Conservation (phyloP, 352 stramenopile genomes). For the Phytophthora multivora region DNA sequence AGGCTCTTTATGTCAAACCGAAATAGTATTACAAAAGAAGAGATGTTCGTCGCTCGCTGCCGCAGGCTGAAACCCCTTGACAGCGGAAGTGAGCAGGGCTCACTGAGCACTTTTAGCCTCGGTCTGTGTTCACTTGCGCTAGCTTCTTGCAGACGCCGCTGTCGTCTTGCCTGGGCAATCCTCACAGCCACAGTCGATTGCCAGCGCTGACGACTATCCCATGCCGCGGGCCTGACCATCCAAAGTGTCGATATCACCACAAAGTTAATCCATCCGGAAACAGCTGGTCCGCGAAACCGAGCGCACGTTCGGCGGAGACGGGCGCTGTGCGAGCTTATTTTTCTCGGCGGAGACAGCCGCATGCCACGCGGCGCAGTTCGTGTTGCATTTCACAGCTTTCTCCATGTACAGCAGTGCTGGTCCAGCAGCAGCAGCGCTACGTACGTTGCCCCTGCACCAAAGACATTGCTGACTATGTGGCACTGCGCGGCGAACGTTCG, state of each 20-base stretch:
- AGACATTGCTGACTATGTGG: conserved; percentile 7
- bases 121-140: no score
- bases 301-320: conserved; percentile 19
- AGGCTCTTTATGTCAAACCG: no score
- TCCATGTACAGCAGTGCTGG: background rate
- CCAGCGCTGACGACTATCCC: conserved; percentile 3
- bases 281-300: conserved; percentile 21
- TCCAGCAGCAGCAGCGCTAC: background rate
- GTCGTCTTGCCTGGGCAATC: no score
- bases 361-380: background rate
- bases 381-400: background rate
- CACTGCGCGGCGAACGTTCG: conserved; percentile 25
- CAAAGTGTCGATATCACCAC: conserved; percentile 6
- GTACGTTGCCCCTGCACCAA: no score
- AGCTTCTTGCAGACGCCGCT: no score
- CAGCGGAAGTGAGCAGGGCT: no score
- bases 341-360: background rate
- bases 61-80: no score
- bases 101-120: no score
- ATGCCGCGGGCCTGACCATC: background rate
- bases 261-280: conserved; percentile 10
- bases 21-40: no score
- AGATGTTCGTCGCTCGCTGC: no score
- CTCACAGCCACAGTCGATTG: no score
- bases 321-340: conserved; percentile 7